Evolutionary conservation across 805 yeast genomes (phyloP).

Genomic region (Kurtzmaniella cleridarum): DNA sequence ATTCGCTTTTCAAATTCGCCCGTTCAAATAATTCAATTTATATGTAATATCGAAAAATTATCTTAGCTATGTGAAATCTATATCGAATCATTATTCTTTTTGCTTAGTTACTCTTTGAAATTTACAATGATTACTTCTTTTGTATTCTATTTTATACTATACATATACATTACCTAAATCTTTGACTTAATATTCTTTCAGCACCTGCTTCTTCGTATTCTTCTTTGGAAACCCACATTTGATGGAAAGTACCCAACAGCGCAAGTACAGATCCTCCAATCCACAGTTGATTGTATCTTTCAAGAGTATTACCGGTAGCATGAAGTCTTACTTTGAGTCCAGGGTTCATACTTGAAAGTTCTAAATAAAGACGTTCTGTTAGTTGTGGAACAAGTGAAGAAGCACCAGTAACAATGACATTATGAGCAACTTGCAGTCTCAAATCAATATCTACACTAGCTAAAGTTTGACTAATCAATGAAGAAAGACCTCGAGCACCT

Average conservation of each 20-base stretch:
- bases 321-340: conserved; percentile 81
- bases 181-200: conserved; percentile 69
- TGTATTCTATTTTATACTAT: neutral
- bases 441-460: conserved; percentile 71
- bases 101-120: neutral
- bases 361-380: conserved; percentile 69
- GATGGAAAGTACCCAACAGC: conserved; percentile 90
- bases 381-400: conserved; percentile 76
- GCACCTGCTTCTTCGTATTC: conserved; percentile 89
- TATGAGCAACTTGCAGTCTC: conserved; percentile 82
- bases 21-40: too few relatives aligned
- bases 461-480: conserved; percentile 51
- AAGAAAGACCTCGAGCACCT: conserved; percentile 46
- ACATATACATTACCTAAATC: conserved; percentile 57
- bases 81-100: too few relatives aligned
- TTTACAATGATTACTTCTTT: neutral
- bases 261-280: conserved; percentile 87
- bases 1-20: too few relatives aligned
- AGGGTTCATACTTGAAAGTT: conserved; percentile 65
- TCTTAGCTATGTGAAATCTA: too few relatives aligned
- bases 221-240: conserved; percentile 83
- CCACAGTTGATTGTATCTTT: conserved; percentile 82
- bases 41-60: too few relatives aligned
- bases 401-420: conserved; percentile 83
- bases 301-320: conserved; percentile 71